phyloP scores from a whole-genome alignment of 495 filamentous ascomycete species.

The Penicillium arizonense region DNA sequence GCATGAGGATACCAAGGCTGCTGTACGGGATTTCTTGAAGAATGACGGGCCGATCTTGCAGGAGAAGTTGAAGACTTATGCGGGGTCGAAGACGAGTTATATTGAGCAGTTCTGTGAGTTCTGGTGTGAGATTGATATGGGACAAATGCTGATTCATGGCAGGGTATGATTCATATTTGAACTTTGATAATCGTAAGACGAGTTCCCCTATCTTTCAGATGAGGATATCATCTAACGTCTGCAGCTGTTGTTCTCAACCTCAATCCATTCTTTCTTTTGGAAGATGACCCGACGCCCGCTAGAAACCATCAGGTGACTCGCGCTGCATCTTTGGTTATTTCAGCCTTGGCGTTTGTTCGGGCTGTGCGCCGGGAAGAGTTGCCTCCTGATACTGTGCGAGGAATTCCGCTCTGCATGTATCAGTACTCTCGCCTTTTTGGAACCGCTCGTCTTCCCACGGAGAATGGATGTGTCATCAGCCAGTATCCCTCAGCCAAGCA shows the following conservation, averaged over 20 bases:
- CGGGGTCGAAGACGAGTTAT: constrained; percentile 89
- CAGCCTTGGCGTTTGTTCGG: constrained; percentile 86
- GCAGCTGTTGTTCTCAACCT: constrained; percentile 88
- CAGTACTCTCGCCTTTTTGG: constrained; percentile 96
- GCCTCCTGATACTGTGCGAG: constrained; percentile 81
- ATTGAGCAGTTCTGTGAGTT: constrained; percentile 98
- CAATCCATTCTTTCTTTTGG: constrained; percentile 96
- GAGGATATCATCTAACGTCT: constrained; percentile 6
- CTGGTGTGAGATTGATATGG: neutral
- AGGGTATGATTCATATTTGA: constrained; percentile 99
- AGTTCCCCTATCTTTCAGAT: neutral
- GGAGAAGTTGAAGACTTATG: constrained; percentile 88
- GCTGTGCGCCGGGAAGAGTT: constrained; percentile 92
- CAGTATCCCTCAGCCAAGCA: constrained; percentile 88
- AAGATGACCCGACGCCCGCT: constrained; percentile 95
- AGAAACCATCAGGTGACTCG: constrained; percentile 95
- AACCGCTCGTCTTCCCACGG: constrained; percentile 90
- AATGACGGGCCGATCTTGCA: constrained; percentile 83
- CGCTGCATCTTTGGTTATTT: constrained; percentile 87
- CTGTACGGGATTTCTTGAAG: constrained; percentile 82
- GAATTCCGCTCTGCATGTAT: constrained; percentile 90
- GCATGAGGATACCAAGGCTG: constrained; percentile 76
- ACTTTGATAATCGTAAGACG: constrained; percentile 84
- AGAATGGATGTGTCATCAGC: constrained; percentile 93
- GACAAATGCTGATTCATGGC: constrained; percentile 3